A percentile compares a stretch with the other conserved stretches of the same genome.
Evolutionary conservation across 164 flowering plant species (phyloP).

Genomic region (Chimonanthus praecox): DNA sequence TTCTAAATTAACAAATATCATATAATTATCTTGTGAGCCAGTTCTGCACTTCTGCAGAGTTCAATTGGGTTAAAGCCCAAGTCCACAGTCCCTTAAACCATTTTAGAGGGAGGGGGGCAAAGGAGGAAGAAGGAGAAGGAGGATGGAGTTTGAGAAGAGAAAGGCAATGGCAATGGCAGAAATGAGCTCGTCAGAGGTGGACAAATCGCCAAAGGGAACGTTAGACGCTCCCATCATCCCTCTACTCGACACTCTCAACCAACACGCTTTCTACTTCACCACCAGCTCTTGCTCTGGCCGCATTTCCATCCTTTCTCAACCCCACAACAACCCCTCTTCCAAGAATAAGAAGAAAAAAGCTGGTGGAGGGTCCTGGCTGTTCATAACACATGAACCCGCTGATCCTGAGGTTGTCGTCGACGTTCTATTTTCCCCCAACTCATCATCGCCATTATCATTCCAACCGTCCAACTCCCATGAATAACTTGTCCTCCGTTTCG

Average conservation of each 20-base stretch:
- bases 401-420: constrained; percentile 39
- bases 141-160: constrained; percentile 78
- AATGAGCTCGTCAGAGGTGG: constrained; percentile 37
- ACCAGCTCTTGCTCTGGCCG: constrained; percentile 98
- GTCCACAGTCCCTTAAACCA: too few relatives aligned
- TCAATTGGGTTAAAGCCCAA: too few relatives aligned
- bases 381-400: constrained; percentile 63
- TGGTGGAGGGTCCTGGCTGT: constrained; percentile 71
- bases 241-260: constrained; percentile 55
- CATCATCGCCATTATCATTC: background rate
- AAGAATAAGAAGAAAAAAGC: constrained; percentile 41
- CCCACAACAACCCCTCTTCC: constrained; percentile 23
- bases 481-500: constrained; percentile 69
- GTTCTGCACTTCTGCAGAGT: too few relatives aligned
- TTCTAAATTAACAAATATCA: too few relatives aligned
- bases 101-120: too few relatives aligned
- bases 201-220: constrained; percentile 82
- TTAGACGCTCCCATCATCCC: constrained; percentile 72
- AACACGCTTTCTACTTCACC: constrained; percentile 72
- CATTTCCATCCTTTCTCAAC: constrained; percentile 78
- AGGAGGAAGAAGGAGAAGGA: constrained; percentile 4
- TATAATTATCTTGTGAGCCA: too few relatives aligned
- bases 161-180: constrained; percentile 53
- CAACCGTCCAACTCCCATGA: constrained; percentile 2
- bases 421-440: constrained; percentile 35